Conservation (phyloP, 2,329 filamentous ascomycete species). For the Cladosporium sp. region DNA sequence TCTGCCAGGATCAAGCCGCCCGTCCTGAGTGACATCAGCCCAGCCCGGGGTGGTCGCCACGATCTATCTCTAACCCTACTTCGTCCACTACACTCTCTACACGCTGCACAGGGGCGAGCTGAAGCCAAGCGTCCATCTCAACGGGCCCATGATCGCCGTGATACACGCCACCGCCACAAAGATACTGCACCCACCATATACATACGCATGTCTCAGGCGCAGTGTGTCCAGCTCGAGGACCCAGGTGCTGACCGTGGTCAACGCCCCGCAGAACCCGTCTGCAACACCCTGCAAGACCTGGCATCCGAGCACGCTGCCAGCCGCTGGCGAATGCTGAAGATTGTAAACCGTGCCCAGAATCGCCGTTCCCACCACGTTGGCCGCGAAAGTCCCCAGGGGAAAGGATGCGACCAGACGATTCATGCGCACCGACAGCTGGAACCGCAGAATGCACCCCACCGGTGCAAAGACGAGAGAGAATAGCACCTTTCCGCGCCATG, state of each 20-base stretch:
- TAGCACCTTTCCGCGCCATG: slow-evolving; percentile 67
- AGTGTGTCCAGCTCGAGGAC: slow-evolving; percentile 34
- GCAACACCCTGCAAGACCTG: slow-evolving; percentile 39
- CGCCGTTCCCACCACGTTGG: slow-evolving; percentile 70
- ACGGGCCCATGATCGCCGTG: slow-evolving; percentile 66
- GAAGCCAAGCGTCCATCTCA: slow-evolving; percentile 58
- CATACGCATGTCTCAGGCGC: slow-evolving; percentile 54
- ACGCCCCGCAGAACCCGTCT: slow-evolving; percentile 40
- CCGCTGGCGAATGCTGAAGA: slow-evolving; percentile 56
- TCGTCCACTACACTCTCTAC: background rate
- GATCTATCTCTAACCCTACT: background rate
- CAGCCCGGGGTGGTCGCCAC: background rate
- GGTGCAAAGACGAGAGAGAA: slow-evolving; percentile 79
- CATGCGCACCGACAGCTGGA: slow-evolving; percentile 63
- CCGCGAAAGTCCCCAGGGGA: slow-evolving; percentile 75
- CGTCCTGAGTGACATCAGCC: background rate
- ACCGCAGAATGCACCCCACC: slow-evolving; percentile 67
- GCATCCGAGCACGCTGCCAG: slow-evolving; percentile 31
- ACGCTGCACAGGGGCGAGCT: slow-evolving; percentile 20
- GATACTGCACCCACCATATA: slow-evolving; percentile 61
- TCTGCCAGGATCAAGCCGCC: background rate
- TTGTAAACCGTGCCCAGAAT: slow-evolving; percentile 72
- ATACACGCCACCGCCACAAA: slow-evolving; percentile 51
- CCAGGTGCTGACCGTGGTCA: slow-evolving; percentile 43
- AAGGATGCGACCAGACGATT: slow-evolving; percentile 64